Conservation (phyloP, 108 stramenopile genomes). For the Skeletonema costatum region DNA sequence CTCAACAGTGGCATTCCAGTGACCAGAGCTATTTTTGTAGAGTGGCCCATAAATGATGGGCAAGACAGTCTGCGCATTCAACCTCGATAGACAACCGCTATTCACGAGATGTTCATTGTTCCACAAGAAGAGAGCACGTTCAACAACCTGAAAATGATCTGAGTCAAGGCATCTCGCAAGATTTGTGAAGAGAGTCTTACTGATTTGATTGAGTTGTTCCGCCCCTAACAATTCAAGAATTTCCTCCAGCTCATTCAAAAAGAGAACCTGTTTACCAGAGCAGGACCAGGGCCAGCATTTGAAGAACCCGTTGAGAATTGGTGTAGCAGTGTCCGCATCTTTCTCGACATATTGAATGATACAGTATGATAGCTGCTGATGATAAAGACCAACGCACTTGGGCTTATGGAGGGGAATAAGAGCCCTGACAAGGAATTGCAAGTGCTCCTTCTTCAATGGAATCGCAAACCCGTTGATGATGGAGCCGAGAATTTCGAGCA, state of each 20-base stretch:
- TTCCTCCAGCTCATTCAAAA: conserved; percentile 98
- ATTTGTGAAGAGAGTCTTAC: conserved; percentile 86
- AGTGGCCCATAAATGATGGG: conserved; percentile 96
- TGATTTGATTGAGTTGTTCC: conserved; percentile 89
- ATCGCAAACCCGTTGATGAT: conserved; percentile 99
- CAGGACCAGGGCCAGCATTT: conserved; percentile 98
- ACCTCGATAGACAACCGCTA: conserved; percentile 78
- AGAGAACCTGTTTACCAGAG: conserved; percentile 93
- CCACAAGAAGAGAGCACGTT: conserved; percentile 98
- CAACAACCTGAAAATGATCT: conserved; percentile 97
- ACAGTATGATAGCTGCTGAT: conserved; percentile 99
- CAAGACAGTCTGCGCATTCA: conserved; percentile 89
- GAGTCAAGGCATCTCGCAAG: conserved; percentile 92
- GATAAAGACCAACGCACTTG: conserved; percentile 95
- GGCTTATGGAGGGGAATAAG: conserved; percentile 99
- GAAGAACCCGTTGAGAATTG: conserved; percentile 96
- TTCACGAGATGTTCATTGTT: conserved; percentile 97
- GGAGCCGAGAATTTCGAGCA: conserved; percentile 96
- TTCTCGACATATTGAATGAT: conserved; percentile 99
- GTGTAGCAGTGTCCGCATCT: conserved; percentile 97
- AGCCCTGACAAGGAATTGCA: conserved; percentile 94
- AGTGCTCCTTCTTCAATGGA: conserved; percentile 97
- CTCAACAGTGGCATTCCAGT: conserved; percentile 99
- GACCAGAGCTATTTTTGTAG: conserved; percentile 92
- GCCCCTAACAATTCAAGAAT: conserved; percentile 93